These are phyloP conservation scores for Ophiostoma piceae DNA, from an alignment of 2,329 filamentous ascomycete genomes.

Conservation along the genomic window DNA sequence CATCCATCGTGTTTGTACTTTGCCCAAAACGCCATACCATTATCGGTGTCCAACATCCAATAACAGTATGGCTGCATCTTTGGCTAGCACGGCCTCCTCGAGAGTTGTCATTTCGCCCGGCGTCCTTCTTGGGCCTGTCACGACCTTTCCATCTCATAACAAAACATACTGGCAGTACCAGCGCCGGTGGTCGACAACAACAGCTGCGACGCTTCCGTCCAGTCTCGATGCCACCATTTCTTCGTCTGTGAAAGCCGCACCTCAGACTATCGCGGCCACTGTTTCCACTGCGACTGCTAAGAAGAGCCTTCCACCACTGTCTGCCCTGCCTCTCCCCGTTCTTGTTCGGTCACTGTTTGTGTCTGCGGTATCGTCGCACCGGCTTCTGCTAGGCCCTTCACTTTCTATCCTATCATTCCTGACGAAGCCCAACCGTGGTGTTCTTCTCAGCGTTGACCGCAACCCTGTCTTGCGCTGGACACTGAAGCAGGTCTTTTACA, in stretches of 20 bases:
- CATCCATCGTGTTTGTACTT: neutral
- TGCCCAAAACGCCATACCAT: neutral
- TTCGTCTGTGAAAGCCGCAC: neutral
- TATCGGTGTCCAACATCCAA: neutral
- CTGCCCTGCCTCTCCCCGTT: constrained; percentile 3
- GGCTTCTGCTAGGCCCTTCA: neutral
- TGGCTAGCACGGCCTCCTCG: neutral
- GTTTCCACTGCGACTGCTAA: neutral
- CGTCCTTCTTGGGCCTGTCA: neutral
- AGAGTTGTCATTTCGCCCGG: neutral
- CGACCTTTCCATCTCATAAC: neutral
- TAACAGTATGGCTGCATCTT: neutral
- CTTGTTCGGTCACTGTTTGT: constrained; percentile 11
- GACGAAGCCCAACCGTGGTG: neutral
- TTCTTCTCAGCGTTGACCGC: constrained; percentile 2
- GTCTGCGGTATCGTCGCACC: constrained; percentile 5
- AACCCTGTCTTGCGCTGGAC: constrained; percentile 6
- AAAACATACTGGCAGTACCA: neutral
- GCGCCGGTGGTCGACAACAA: neutral
- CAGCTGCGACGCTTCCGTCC: neutral
- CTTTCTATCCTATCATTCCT: constrained; percentile 3
- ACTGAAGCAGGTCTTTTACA: constrained; percentile 6
- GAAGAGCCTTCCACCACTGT: neutral
- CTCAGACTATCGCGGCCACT: neutral
- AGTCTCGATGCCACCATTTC: neutral